Base-by-base conservation (phyloP, 2,329 filamentous ascomycete genomes). In the Cercospora brassicicola region DNA sequence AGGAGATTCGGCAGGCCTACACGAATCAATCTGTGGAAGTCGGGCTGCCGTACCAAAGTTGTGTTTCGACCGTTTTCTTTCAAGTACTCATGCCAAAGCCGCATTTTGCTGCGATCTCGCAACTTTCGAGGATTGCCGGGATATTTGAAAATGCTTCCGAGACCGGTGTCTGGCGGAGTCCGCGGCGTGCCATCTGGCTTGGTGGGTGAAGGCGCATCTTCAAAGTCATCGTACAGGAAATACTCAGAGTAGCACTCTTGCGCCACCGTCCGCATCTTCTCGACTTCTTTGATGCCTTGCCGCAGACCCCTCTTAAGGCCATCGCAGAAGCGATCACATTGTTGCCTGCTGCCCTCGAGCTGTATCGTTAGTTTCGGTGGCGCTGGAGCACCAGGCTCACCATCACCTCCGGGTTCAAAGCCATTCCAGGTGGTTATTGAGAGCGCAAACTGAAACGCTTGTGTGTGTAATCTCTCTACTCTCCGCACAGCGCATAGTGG, bases 311-410 rank as follows among this genome's bases (percentile, higher is more conserved):
- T 93, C 81, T 98, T 99, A 72, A 99, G 84, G 5, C 91, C 93
- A 81, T 99, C 95, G 79, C 95, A 99, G 82, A 99, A 99, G 64
- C 93, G 87, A 81, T 99, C 95, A 79, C 94, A 98, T 59, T 91
- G 89, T 77, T 91, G 92, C 65, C 94, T 89, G 77, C 91, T 95
- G 30, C 94, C 94, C 30, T 93, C 92, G 59, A 99, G 88, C 79
- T 97, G 92, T 68, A 99, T 87, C 1, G 93, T 97, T 73, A 99
- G 91, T 76, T 93, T 91, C 78, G 97, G 95, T 71, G 93, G 91
- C 64, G 88, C 85, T 70, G 88, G 88, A 30, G 77, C 70, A 71
- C 81, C 81, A 62, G 80, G 71, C 64, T 73, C 77, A 69, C 75
- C 82, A 73, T 68, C 82, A 69, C 74, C 84, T 81, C 79, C 92